Conservation (phyloP, 2,329 filamentous ascomycete species). For the Pestalotiopsis fici region DNA sequence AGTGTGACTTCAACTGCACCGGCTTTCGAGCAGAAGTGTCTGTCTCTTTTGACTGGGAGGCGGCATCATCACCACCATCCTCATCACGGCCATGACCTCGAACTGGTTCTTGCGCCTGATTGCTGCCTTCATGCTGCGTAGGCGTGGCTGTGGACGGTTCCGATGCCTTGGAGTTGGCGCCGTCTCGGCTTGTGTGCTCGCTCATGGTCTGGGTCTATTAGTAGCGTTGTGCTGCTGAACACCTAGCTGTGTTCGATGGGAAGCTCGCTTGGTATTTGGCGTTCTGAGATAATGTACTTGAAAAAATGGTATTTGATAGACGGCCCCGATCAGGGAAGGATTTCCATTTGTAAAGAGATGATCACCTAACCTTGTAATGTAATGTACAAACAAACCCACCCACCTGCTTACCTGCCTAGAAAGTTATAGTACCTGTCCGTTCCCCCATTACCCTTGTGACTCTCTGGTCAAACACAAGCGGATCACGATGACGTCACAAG, state of each 20-base stretch:
- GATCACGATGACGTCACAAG: background rate
- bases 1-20: conserved; percentile 7
- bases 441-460: background rate
- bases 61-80: background rate
- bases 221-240: background rate
- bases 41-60: background rate
- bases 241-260: background rate
- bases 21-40: background rate
- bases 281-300: background rate
- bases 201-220: background rate
- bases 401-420: no score
- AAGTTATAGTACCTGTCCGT: no score
- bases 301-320: background rate
- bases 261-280: background rate
- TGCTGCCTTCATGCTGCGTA: background rate
- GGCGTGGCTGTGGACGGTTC: background rate
- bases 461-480: background rate
- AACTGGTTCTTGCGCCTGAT: background rate
- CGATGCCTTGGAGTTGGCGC: background rate
- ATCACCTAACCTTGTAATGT: no score
- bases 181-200: background rate
- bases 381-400: no score
- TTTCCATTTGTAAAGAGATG: no score
- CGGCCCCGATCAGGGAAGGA: background rate
- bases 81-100: background rate